Conservation (phyloP, 768 basidiomycete genomes). For the Lactarius hatsudake region DNA sequence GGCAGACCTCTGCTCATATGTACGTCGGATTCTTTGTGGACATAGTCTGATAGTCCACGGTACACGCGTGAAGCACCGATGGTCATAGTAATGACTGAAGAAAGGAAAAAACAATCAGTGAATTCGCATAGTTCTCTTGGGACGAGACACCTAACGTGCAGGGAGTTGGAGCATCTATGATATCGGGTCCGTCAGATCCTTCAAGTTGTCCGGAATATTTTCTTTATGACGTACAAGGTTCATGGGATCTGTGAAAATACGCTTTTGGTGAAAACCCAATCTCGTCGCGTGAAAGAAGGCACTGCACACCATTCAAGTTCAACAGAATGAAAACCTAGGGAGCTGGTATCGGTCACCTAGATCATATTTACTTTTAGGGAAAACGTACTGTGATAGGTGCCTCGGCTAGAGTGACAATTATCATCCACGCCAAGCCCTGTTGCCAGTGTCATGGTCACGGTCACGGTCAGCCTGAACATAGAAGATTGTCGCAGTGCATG, state of each 20-base stretch:
- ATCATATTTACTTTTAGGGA: neutral
- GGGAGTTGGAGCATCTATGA: slow-evolving; percentile 10
- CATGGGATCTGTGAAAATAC: neutral
- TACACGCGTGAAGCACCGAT: slow-evolving; percentile 7
- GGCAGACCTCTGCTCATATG: neutral
- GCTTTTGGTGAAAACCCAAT: neutral
- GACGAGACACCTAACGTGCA: neutral
- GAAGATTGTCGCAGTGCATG: neutral
- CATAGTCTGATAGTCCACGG: neutral
- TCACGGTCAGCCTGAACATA: neutral
- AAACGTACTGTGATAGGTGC: slow-evolving; percentile 5
- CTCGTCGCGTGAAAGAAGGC: neutral
- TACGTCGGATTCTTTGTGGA: neutral
- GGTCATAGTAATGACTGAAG: neutral
- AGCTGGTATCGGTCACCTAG: neutral
- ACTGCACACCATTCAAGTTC: slow-evolving; percentile 4
- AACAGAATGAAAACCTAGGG: slow-evolving; percentile 4
- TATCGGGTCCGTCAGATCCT: neutral
- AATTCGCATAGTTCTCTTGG: neutral
- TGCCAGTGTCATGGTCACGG: neutral
- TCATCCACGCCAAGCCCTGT: slow-evolving; percentile 6
- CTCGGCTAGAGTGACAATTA: neutral
- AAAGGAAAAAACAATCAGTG: neutral
- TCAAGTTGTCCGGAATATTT: neutral
- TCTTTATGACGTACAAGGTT: slow-evolving; percentile 5